Conservation (phyloP, 129 eudicot genomes). For the Gnaphalium uliginosum region DNA sequence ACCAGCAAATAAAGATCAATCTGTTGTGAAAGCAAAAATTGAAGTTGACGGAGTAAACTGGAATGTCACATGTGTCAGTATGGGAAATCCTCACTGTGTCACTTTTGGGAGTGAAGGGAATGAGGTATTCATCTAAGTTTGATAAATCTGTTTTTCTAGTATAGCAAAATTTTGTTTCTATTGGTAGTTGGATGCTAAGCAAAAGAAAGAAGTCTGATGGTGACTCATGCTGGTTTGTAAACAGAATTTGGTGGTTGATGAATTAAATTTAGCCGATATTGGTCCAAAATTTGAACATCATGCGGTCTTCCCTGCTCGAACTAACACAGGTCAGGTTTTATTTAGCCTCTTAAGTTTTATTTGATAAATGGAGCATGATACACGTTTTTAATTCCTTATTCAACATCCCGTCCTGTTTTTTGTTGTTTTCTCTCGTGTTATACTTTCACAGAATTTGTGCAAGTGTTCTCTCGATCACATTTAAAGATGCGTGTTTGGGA, state of each 20-base stretch:
- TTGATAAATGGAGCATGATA: constrained; percentile 12
- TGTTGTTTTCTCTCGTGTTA: background rate
- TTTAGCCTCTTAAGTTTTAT: background rate
- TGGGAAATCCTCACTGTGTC: constrained; percentile 99
- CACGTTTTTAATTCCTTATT: background rate
- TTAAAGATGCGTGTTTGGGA: constrained; percentile 99
- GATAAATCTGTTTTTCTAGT: background rate
- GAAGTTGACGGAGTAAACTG: constrained; percentile 76
- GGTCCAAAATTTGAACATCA: constrained; percentile 96
- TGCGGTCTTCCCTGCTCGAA: constrained; percentile 85
- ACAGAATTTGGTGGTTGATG: constrained; percentile 86
- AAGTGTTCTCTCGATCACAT: constrained; percentile 86
- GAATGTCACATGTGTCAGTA: constrained; percentile 97
- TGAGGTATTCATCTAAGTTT: constrained; percentile 41
- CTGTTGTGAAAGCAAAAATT: constrained; percentile 75
- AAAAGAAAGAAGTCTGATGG: background rate
- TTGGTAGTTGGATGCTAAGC: background rate
- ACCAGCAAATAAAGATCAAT: constrained; percentile 57
- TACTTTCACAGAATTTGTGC: constrained; percentile 78
- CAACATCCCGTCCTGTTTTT: background rate
- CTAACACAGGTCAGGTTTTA: constrained; percentile 80
- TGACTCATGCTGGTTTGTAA: constrained; percentile 23
- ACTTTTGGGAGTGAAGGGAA: constrained; percentile 59
- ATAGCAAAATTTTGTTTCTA: background rate
- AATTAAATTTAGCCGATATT: constrained; percentile 76